Base-by-base conservation (phyloP, 2,329 filamentous ascomycete genomes). In the Ceratocystis albifundus region DNA sequence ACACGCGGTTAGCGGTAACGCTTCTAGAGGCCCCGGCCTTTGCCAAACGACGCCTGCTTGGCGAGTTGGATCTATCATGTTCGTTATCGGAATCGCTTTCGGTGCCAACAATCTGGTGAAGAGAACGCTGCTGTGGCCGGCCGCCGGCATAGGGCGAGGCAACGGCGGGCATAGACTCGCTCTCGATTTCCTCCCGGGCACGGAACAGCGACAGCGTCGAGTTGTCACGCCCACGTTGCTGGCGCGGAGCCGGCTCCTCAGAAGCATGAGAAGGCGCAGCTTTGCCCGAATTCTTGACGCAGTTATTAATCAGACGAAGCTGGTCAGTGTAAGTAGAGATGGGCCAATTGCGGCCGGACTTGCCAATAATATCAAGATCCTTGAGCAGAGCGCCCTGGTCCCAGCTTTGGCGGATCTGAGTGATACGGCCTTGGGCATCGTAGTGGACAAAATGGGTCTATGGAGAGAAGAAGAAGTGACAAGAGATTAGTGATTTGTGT, bases 311-410 rank as follows among this genome's bases (percentile, higher is more conserved):
- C 72, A 96, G 78, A 72, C 85, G 86, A 71, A 88, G 81, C 78
- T 97, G 92, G 65, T 96, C 91, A 72, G 84, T 84, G 73, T 87
- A 88, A 74, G 96, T 91, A 71, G 86, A 85, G 73, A 99, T 95
- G 65, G 94, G 94, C 94, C 94, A 99, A 77, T 94, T 96, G 75
- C 88, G 89, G 66, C 89, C 90, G 65, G 88, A 87, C 74, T 87
- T 88, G 72, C 94, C 93, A 75, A 99, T 97, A 66, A 96, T 86
- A 69, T 96, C 92, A 70, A 96, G 83, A 75, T 96, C 88, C 78
- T 94, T 97, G 70, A 99, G 83, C 50, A 99, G 83, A 65, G 90
- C 88, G 69, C 87, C 92, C 76, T 99, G 94, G 75, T 99, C 94
- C 94, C 94, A 99, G 75, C 88, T 90, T 71, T 93, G 84, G 71